Conservation (phyloP, 2,329 filamentous ascomycete genomes). For the Alternaria rosae region DNA sequence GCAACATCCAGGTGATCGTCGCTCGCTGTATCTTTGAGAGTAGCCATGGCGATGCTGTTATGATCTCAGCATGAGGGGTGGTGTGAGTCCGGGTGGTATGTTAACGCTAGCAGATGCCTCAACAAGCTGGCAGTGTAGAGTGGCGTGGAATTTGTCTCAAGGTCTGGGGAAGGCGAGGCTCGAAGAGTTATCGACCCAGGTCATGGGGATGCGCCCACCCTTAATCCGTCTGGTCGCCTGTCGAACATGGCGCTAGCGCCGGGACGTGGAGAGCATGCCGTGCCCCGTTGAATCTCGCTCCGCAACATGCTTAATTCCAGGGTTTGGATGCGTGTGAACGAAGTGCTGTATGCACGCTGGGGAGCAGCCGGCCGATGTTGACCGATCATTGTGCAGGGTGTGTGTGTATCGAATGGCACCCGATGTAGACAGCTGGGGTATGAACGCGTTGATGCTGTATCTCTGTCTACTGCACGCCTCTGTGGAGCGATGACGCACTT, state of each 20-base stretch:
- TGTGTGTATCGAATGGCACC: not conserved
- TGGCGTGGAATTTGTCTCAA: not conserved
- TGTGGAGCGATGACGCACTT: slow-evolving; percentile 5
- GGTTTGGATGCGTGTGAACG: not conserved
- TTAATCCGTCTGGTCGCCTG: slow-evolving; percentile 6
- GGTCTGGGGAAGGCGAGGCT: not conserved
- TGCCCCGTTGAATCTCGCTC: not conserved
- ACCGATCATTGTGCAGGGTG: not conserved
- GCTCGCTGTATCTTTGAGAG: not conserved
- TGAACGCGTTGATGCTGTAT: not conserved
- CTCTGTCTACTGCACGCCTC: not conserved
- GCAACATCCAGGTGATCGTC: not conserved
- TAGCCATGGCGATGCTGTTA: not conserved
- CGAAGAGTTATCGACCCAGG: not conserved
- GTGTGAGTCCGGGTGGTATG: not conserved
- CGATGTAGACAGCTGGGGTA: not conserved
- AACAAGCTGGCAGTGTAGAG: not conserved
- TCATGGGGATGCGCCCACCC: slow-evolving; percentile 4
- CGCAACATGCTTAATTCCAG: not conserved
- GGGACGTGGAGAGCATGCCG: slow-evolving; percentile 7
- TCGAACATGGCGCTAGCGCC: slow-evolving; percentile 11
- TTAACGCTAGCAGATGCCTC: not conserved
- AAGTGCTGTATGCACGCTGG: not conserved
- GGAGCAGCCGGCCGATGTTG: slow-evolving; percentile 1
- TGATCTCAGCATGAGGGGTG: not conserved